phyloP scores from a whole-genome alignment of 768 basidiomycete genomes.

The Auriscalpium vulgare region DNA sequence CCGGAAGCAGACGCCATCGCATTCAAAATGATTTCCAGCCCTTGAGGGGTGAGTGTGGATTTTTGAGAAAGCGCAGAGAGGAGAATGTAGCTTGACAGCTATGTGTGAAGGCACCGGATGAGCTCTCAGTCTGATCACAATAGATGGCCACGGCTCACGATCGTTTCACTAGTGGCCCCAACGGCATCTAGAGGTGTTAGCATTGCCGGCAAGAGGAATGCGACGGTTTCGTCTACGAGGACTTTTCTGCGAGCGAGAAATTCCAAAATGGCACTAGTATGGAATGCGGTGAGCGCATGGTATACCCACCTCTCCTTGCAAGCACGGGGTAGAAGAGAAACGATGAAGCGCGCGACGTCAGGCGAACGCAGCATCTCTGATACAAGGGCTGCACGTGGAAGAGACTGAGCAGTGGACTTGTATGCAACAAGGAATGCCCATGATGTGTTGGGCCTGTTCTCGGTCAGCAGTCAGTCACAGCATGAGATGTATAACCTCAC shows the following conservation, averaged over 20 bases:
- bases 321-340: constrained; percentile 52
- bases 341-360: constrained; percentile 67
- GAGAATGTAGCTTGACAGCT: constrained; percentile 73
- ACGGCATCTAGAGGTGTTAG: constrained; percentile 43
- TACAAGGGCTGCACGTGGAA: constrained; percentile 68
- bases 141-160: background rate
- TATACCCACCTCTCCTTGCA: constrained; percentile 39
- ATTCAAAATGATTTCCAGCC: constrained; percentile 49
- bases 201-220: constrained; percentile 56
- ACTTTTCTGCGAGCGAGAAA: constrained; percentile 55
- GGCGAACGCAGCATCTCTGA: constrained; percentile 67
- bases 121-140: background rate
- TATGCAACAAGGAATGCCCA: constrained; percentile 69
- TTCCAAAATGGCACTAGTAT: constrained; percentile 70
- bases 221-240: constrained; percentile 59
- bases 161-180: constrained; percentile 7
- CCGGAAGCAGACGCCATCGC: constrained; percentile 45
- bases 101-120: background rate
- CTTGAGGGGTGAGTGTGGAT: constrained; percentile 47
- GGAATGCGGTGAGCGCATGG: constrained; percentile 74
- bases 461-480: background rate
- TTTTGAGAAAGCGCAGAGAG: constrained; percentile 64
- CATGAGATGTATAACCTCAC: constrained; percentile 30
- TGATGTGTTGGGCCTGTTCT: constrained; percentile 44
- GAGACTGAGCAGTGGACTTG: constrained; percentile 66